A percentile compares a stretch with the other conserved stretches of the same genome.
These are phyloP conservation scores for Metschnikowia picachoensis DNA, from an alignment of 805 yeast genomes.

Conservation along the genomic window DNA sequence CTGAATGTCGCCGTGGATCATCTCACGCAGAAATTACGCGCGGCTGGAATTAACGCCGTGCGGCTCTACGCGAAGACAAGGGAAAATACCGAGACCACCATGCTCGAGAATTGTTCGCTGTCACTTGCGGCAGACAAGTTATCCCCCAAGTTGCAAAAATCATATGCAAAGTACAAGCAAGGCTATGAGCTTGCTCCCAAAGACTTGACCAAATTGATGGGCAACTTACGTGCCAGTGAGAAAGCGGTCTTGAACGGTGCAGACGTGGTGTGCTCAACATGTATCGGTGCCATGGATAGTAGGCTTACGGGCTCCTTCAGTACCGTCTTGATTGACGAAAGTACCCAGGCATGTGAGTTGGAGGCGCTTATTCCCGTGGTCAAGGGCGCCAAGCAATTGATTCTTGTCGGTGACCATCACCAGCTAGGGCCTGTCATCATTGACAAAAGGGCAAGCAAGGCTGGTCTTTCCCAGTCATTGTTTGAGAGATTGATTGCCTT, in stretches of 20 bases:
- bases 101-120: slow-evolving; percentile 8
- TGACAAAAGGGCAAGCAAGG: slow-evolving; percentile 75
- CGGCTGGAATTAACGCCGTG: slow-evolving; percentile 73
- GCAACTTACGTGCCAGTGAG: slow-evolving; percentile 39
- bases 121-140: slow-evolving; percentile 43
- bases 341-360: slow-evolving; percentile 93
- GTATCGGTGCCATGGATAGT: slow-evolving; percentile 86
- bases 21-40: slow-evolving; percentile 66
- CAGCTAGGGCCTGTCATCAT: slow-evolving; percentile 91
- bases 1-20: slow-evolving; percentile 95
- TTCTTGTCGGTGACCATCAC: slow-evolving; percentile 92
- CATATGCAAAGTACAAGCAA: slow-evolving; percentile 28
- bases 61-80: slow-evolving; percentile 72
- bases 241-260: slow-evolving; percentile 47
- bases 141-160: slow-evolving; percentile 50
- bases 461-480: slow-evolving; percentile 81
- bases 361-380: slow-evolving; percentile 86
- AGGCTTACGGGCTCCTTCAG: slow-evolving; percentile 61
- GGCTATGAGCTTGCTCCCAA: slow-evolving; percentile 10
- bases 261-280: slow-evolving; percentile 84
- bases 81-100: slow-evolving; percentile 62
- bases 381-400: slow-evolving; percentile 84
- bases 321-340: slow-evolving; percentile 85
- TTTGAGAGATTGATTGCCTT: slow-evolving; percentile 81
- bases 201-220: slow-evolving; percentile 7